Conservation (phyloP, 495 filamentous ascomycete species). For the Acidiella bohemica region DNA sequence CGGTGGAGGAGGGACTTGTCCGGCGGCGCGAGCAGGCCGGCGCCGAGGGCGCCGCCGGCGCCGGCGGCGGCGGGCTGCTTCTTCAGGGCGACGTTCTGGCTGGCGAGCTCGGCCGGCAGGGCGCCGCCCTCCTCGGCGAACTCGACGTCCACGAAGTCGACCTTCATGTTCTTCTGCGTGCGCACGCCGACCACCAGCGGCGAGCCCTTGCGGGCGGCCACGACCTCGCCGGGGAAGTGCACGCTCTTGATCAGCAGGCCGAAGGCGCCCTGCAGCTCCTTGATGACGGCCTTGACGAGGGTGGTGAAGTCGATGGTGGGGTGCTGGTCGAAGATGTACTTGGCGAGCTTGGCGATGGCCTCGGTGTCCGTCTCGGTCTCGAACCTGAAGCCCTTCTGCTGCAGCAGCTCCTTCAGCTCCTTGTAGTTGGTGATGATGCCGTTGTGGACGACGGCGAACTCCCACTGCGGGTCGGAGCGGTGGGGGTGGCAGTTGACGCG, state of each 20-base stretch:
- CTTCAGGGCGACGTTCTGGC: slow-evolving; percentile 92
- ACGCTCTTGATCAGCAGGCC: slow-evolving; percentile 94
- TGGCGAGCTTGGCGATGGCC: slow-evolving; percentile 96
- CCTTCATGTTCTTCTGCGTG: slow-evolving; percentile 98
- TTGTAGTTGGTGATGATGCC: slow-evolving; percentile 99
- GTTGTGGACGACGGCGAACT: slow-evolving; percentile 97
- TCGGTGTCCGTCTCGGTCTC: slow-evolving; percentile 99
- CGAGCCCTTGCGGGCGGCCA: slow-evolving; percentile 95
- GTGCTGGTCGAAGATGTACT: slow-evolving; percentile 95
- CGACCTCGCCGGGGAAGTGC: slow-evolving; percentile 94
- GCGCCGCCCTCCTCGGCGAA: slow-evolving; percentile 49
- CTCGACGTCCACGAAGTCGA: slow-evolving; percentile 98
- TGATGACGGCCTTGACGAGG: slow-evolving; percentile 91
- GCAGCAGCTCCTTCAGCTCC: slow-evolving; percentile 85
- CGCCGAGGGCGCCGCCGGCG: slow-evolving; percentile 9
- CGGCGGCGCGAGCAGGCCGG: slow-evolving; percentile 68
- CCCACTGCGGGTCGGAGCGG: slow-evolving; percentile 75
- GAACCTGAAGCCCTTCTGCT: slow-evolving; percentile 91
- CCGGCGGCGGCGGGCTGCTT: slow-evolving; percentile 32
- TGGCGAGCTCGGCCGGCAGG: slow-evolving; percentile 84
- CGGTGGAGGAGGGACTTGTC: slow-evolving; percentile 97
- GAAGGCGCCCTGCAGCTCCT: slow-evolving; percentile 94
- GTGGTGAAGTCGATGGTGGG: slow-evolving; percentile 90
- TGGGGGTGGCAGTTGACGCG: slow-evolving; percentile 95
- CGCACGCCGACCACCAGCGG: slow-evolving; percentile 90